Conservation (phyloP, 805 yeast species). For the Candida gorgasii region DNA sequence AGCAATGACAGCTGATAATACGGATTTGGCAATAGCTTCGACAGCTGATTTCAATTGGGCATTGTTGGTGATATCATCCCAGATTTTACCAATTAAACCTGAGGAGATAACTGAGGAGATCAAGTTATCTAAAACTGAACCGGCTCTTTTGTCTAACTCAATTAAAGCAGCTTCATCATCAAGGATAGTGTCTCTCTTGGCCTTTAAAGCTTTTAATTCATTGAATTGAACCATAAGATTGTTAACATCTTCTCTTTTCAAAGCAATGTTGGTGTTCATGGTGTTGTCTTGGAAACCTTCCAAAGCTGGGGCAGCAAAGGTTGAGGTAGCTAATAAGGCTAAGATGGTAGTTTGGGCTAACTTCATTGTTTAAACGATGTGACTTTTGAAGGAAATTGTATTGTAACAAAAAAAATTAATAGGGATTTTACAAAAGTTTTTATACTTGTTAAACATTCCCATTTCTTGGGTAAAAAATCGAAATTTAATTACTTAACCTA, state of each 20-base stretch:
- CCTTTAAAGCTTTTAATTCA: slow-evolving; percentile 33
- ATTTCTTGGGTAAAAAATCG: too few relatives aligned
- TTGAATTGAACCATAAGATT: slow-evolving; percentile 33
- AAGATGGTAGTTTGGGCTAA: slow-evolving; percentile 39
- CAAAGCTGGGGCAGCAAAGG: slow-evolving; percentile 35
- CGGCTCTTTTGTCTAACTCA: slow-evolving; percentile 37
- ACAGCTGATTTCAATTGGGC: slow-evolving; percentile 28
- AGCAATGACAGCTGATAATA: slow-evolving; percentile 34
- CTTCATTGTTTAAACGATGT: slow-evolving; percentile 30
- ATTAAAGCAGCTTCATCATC: slow-evolving; percentile 28
- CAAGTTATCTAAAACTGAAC: slow-evolving; percentile 35
- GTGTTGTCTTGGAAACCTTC: slow-evolving; percentile 1
- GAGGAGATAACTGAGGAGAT: slow-evolving; percentile 37
- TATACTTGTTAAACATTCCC: background rate
- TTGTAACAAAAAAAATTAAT: background rate
- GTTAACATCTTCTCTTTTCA: slow-evolving; percentile 36
- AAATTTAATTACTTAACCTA: slow-evolving; percentile 7
- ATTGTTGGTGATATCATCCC: slow-evolving; percentile 35
- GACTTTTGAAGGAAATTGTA: too few relatives aligned
- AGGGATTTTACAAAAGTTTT: slow-evolving; percentile 1
- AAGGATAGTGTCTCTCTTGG: slow-evolving; percentile 33
- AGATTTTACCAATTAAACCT: slow-evolving; percentile 39
- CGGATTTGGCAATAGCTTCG: slow-evolving; percentile 27
- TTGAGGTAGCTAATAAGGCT: slow-evolving; percentile 40
- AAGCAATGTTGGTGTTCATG: slow-evolving; percentile 23